Conservation (phyloP, 176 grass and related monocot species). For the Bothriochloa decipiens region DNA sequence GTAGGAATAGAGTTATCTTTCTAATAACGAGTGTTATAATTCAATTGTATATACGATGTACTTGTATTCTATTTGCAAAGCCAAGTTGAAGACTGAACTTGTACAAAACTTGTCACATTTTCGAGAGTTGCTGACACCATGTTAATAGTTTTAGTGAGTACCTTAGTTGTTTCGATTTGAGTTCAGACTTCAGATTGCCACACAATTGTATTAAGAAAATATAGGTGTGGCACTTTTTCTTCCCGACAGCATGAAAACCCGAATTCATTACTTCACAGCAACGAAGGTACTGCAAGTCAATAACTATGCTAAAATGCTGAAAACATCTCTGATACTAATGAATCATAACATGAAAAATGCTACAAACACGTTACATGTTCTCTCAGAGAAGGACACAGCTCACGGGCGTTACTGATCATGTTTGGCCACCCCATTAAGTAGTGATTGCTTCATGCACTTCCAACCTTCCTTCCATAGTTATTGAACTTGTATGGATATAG, state of each 20-base stretch:
- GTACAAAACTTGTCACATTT: not conserved
- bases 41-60: conserved; percentile 8
- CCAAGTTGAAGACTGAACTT: not conserved
- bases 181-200: not conserved
- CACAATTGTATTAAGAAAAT: conserved; percentile 17
- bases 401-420: not conserved
- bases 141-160: conserved; percentile 21
- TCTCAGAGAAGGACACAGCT: not conserved
- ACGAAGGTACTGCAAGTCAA: not conserved
- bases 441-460: not conserved
- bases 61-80: conserved; percentile 34
- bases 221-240: not conserved
- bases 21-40: not conserved
- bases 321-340: not conserved
- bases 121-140: not conserved
- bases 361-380: not conserved
- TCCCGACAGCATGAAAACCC: not conserved
- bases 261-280: not conserved
- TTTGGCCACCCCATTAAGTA: not conserved
- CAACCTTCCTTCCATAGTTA: not conserved
- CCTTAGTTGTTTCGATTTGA: conserved; percentile 13
- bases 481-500: not conserved
- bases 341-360: not conserved
- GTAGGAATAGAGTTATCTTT: not conserved
- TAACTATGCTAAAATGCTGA: not conserved